Percentiles rank a stretch among this genome's conserved stretches.
These are phyloP conservation scores for Helicocarpus griseus DNA, from an alignment of 2,329 filamentous ascomycete species.

Conservation along the genomic window DNA sequence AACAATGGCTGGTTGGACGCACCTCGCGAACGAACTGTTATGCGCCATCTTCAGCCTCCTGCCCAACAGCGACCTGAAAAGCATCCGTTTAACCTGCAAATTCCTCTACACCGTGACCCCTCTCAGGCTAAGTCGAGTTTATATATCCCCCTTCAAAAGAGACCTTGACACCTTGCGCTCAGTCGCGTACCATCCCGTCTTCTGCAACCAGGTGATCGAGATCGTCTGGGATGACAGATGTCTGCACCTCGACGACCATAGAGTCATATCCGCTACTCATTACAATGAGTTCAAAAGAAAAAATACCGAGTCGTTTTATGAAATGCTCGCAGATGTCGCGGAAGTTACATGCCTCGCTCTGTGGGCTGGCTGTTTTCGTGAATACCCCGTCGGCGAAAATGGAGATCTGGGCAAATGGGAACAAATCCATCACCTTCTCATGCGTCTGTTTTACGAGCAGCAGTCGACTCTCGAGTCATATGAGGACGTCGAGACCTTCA, in stretches of 20 bases:
- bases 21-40: not conserved
- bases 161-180: not conserved
- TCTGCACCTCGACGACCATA: not conserved
- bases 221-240: constrained; percentile 2
- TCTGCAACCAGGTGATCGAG: not conserved
- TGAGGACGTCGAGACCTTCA: not conserved
- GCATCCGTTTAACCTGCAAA: not conserved
- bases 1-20: not conserved
- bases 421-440: not conserved
- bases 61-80: constrained; percentile 2
- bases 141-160: not conserved
- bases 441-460: not conserved
- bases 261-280: not conserved
- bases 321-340: not conserved
- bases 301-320: not conserved
- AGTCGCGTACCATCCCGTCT: not conserved
- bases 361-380: not conserved
- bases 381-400: not conserved
- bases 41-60: not conserved
- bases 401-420: not conserved
- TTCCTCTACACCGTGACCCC: not conserved
- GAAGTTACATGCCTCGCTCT: not conserved
- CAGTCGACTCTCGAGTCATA: not conserved
- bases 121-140: not conserved
- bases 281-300: constrained; percentile 1